Conservation (phyloP, 2,329 filamentous ascomycete species). For the Phaeosphaeriaceae sp. region DNA sequence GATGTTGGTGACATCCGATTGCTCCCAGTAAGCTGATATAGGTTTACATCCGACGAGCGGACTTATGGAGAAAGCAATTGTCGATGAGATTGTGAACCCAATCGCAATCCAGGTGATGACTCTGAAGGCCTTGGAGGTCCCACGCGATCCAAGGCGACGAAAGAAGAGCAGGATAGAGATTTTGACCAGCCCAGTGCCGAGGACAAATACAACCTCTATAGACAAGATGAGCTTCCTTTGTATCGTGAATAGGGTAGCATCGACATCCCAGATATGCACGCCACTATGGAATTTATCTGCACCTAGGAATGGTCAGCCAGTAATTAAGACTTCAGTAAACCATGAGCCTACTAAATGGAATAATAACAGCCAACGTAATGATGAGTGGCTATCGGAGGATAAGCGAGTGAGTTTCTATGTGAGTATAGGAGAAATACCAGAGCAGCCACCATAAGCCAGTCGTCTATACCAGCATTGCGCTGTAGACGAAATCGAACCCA, state of each 20-base stretch:
- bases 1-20: conserved; percentile 16
- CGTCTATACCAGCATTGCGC: conserved; percentile 27
- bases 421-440: conserved; percentile 8
- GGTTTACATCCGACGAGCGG: conserved; percentile 28
- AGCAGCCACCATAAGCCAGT: conserved; percentile 33
- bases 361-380: conserved; percentile 24
- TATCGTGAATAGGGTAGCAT: conserved; percentile 11
- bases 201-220: conserved; percentile 26
- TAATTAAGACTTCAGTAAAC: not conserved
- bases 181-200: conserved; percentile 32
- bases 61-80: not conserved
- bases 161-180: conserved; percentile 39
- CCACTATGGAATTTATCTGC: conserved; percentile 25
- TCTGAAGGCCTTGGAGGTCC: conserved; percentile 10
- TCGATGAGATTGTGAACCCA: not conserved
- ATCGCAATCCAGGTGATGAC: not conserved
- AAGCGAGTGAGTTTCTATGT: not conserved
- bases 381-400: conserved; percentile 12
- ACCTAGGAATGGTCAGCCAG: conserved; percentile 1
- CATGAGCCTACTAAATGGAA: conserved; percentile 14
- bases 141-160: conserved; percentile 23
- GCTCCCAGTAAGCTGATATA: conserved; percentile 34
- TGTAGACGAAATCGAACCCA: conserved; percentile 30
- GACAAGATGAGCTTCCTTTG: conserved; percentile 27
- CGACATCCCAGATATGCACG: conserved; percentile 24